Conservation (phyloP, 306 rosid species). For the Lablab purpureus region DNA sequence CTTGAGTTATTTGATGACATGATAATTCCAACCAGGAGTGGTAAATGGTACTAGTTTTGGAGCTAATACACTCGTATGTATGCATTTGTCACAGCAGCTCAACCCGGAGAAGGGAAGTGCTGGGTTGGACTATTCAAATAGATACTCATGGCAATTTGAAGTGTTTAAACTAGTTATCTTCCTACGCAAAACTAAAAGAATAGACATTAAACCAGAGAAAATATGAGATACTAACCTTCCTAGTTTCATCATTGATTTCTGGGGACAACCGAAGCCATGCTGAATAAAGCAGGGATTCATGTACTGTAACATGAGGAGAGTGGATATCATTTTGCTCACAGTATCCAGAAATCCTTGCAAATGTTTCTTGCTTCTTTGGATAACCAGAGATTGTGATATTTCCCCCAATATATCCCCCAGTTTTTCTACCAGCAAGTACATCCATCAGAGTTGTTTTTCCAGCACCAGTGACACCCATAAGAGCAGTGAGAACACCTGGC, state of each 20-base stretch:
- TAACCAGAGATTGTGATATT: slow-evolving; percentile 73
- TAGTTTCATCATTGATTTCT: slow-evolving; percentile 54
- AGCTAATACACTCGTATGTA: background rate
- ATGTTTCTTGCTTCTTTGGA: slow-evolving; percentile 91
- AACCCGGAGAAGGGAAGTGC: background rate
- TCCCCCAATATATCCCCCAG: slow-evolving; percentile 86
- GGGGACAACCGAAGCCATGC: slow-evolving; percentile 70
- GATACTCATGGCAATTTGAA: background rate
- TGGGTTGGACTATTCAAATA: background rate
- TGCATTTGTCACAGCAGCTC: background rate
- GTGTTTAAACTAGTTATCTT: background rate
- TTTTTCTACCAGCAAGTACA: slow-evolving; percentile 91
- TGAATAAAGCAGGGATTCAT: slow-evolving; percentile 71
- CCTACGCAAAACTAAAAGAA: background rate
- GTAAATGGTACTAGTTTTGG: background rate
- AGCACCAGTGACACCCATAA: slow-evolving; percentile 96
- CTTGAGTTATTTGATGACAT: background rate
- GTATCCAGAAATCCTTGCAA: slow-evolving; percentile 90
- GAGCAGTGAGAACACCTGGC: slow-evolving; percentile 94
- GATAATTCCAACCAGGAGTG: slow-evolving; percentile 11
- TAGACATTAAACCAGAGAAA: slow-evolving; percentile 2
- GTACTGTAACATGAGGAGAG: slow-evolving; percentile 71
- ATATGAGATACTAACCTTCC: slow-evolving; percentile 56
- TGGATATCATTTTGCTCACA: slow-evolving; percentile 94
- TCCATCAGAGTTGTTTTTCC: slow-evolving; percentile 99